Evolutionary conservation across 2,329 filamentous ascomycete genomes (phyloP), one percentile per base, ranked within the genome.

Genomic region (Xylariomycetidae sp.): DNA sequence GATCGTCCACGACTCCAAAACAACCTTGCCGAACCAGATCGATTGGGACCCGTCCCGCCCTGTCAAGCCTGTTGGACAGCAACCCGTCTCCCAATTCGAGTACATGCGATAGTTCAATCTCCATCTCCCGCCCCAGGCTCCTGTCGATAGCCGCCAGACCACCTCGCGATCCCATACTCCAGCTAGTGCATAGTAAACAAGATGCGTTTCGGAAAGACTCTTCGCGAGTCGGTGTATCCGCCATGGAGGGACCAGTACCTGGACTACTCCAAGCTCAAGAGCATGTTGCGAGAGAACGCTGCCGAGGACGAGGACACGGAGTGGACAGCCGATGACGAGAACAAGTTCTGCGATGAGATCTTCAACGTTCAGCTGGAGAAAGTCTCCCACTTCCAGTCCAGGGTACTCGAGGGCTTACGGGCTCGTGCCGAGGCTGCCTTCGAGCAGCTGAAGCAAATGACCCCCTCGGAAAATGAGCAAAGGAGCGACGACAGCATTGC

Each of bases 251-350:
- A 82, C 58, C 76, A 93, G 54, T 96, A 98, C 68, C 86, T 98
- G 56, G 89, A 96, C 67, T 98, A 98, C 63, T 68, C 75, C 50
- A 95, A 90, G 72, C 79, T 98, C 46, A 96, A 96, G 72, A 72
- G 74, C 53, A 73, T 98, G 38, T 68, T 98, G 40, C 82, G 86
- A 44, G 92, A 96, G 59, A 78, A 86, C 56, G 67, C 60, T 40
- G 59, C 60, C 38, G 71, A 72, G 17, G 71, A 78, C 30, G 79
- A 82, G 15, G 70, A 76, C 33, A 69, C 68, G 32, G 68, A 76
- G 25, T 98, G 92, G 92, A 95, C 89, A 17, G 88, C 94, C 52
- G 80, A 89, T 29, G 92, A 98, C 58, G 92, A 96, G 70, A 85
- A 84, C 55, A 76, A 75, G 22, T 98, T 98, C 63, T 92, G 90